Evolutionary conservation across 495 filamentous ascomycete genomes (phyloP), one percentile per base, ranked within the genome.

Genomic region (Tuber umbilicatum): DNA sequence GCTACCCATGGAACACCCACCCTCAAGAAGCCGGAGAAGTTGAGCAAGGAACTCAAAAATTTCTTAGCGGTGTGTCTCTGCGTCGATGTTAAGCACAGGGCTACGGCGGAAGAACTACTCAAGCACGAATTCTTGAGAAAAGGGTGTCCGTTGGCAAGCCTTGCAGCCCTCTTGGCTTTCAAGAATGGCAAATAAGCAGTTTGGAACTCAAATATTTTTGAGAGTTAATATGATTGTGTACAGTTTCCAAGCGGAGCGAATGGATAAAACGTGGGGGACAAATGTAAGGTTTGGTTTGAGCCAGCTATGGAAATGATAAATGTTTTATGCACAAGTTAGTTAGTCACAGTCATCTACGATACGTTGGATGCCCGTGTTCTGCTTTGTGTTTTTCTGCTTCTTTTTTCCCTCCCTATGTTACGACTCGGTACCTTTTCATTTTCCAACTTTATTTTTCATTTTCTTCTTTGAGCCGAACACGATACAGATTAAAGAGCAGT

Each of bases 1-100:
- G 95, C 95, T 45, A 99, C 96, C 75, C 97, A 99, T 82, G 96
- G 96, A 75, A 98, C 96, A 7, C 95, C 95, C 19, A 90, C 93
- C 31, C 88, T 99, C 69, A 98, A 98, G 91, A 97, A 97, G 83
- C 93, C 94, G 5, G 93, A 99, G 84, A 96, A 96, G 83, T 87
- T 98, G 70, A 94, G 91, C 85, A 97, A 96, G 86, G 94, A 97
- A 83, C 88, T 98, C 72, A 97, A 98, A 86, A 90, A 91, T 43
- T 99, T 99, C 87, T 84, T 99, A 81, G 94, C 92, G 38, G 94
- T 97, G 47, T 99, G 95, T 84, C 87, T 99, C 69, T 97, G 94
- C 76, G 95, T 99, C 42, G 94, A 97, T 80, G 94, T 99, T 79
- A 94, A 94, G 86, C 94, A 92, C 82, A 89, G 95, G 80, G 96